These are phyloP conservation scores for Corylus heterophylla DNA, from an alignment of 306 rosid genomes.

Conservation along the genomic window DNA sequence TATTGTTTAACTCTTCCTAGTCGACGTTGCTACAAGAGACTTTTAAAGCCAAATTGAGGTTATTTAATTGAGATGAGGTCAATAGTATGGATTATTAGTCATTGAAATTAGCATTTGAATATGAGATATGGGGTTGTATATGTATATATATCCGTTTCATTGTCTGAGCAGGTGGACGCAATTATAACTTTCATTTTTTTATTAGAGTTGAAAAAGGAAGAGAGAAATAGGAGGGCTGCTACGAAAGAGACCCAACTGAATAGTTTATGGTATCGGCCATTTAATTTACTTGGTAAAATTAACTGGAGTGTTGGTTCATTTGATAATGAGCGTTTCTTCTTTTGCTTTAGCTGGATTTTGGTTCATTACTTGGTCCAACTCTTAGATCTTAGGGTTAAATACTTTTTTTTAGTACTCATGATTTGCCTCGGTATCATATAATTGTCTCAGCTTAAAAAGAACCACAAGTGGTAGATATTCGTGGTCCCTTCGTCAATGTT, in stretches of 20 bases:
- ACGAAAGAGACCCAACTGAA: not conserved
- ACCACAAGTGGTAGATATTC: too few species aligned
- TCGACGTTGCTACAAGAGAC: constrained; percentile 16
- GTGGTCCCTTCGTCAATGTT: too few species aligned
- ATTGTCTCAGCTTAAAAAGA: too few species aligned
- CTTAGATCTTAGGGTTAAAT: too few species aligned
- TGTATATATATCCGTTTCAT: constrained; percentile 2
- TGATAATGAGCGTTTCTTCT: not conserved
- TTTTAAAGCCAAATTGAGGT: constrained; percentile 21
- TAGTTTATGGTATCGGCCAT: not conserved
- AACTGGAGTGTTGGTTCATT: not conserved
- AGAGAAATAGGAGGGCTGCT: not conserved
- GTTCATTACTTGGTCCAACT: not conserved
- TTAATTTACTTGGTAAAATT: not conserved
- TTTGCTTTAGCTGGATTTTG: not conserved
- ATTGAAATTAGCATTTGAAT: constrained; percentile 24
- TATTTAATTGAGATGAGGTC: constrained; percentile 29
- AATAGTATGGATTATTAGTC: constrained; percentile 30
- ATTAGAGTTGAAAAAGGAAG: not conserved
- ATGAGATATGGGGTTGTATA: constrained; percentile 2
- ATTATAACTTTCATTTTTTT: not conserved
- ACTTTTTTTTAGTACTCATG: too few species aligned
- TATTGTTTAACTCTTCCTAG: not conserved
- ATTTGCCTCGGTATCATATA: too few species aligned
- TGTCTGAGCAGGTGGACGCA: not conserved